Evolutionary conservation across 225 moss, liverwort and hornwort species (phyloP).

Genomic region (Lunularia cruciata): DNA sequence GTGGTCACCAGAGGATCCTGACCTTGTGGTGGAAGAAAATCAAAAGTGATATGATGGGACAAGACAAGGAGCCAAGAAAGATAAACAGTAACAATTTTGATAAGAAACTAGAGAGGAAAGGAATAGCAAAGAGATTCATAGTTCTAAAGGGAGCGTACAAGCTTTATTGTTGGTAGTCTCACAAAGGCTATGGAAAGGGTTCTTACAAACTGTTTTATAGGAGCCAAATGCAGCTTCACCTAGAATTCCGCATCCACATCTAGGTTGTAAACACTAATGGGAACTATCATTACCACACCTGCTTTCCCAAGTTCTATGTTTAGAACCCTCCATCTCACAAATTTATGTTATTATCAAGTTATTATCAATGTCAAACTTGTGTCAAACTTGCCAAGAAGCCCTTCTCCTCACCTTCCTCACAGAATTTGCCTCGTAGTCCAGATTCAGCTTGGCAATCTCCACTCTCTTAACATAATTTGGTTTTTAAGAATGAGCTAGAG

Average conservation of each 20-base stretch:
- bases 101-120: constrained; percentile 80
- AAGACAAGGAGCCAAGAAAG: constrained; percentile 85
- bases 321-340: constrained; percentile 82
- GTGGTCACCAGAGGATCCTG: constrained; percentile 85
- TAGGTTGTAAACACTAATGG: constrained; percentile 88
- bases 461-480: constrained; percentile 84
- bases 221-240: constrained; percentile 85
- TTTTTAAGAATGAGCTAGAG: constrained; percentile 85
- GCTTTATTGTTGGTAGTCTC: constrained; percentile 85
- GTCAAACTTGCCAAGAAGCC: constrained; percentile 83
- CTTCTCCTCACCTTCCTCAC: constrained; percentile 86
- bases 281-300: constrained; percentile 68
- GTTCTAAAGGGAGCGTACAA: constrained; percentile 83
- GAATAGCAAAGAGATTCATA: constrained; percentile 92
- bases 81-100: constrained; percentile 91
- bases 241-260: constrained; percentile 95
- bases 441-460: constrained; percentile 80
- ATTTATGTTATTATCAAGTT: no score
- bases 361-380: no score
- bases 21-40: constrained; percentile 86
- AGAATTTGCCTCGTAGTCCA: constrained; percentile 87
- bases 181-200: constrained; percentile 90
- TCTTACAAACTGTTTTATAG: constrained; percentile 88
- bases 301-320: constrained; percentile 69
- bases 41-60: constrained; percentile 95